Evolutionary conservation across 2,329 filamentous ascomycete genomes (phyloP).

Genomic region (Epicoccum sorghinum): DNA sequence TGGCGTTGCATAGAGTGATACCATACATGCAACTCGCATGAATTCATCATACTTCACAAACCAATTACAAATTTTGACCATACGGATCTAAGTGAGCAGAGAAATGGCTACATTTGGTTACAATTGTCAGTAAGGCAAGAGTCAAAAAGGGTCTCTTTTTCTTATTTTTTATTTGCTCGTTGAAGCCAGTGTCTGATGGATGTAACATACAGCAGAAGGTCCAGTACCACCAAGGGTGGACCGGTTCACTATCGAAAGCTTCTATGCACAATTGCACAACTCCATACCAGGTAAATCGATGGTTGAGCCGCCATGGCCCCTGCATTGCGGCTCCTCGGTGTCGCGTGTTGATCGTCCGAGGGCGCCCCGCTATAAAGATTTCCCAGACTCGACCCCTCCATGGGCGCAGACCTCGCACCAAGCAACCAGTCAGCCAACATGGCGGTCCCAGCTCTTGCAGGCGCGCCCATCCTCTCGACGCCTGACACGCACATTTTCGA

Average conservation of each 20-base stretch:
- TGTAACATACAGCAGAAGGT: no score
- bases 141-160: no score
- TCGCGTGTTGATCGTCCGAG: constrained; percentile 8
- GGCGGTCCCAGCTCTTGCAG: constrained; percentile 33
- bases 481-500: constrained; percentile 67
- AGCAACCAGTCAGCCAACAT: constrained; percentile 24
- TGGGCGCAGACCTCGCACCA: not conserved
- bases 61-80: no score
- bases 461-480: constrained; percentile 66
- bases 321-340: constrained; percentile 10
- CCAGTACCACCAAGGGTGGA: no score
- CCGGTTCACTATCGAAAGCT: no score
- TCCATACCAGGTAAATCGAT: no score
- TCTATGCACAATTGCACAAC: no score
- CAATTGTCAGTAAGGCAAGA: no score
- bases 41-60: not conserved
- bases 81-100: no score
- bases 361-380: constrained; percentile 3
- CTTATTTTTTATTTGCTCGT: no score
- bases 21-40: constrained; percentile 2
- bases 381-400: constrained; percentile 3
- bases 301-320: not conserved
- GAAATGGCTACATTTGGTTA: no score
- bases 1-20: constrained; percentile 13
- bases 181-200: no score